Evolutionary conservation across 1,139 yeast species (phyloP), one percentile per base, ranked within the genome.

Genomic region (Hanseniaspora gamundiae): DNA sequence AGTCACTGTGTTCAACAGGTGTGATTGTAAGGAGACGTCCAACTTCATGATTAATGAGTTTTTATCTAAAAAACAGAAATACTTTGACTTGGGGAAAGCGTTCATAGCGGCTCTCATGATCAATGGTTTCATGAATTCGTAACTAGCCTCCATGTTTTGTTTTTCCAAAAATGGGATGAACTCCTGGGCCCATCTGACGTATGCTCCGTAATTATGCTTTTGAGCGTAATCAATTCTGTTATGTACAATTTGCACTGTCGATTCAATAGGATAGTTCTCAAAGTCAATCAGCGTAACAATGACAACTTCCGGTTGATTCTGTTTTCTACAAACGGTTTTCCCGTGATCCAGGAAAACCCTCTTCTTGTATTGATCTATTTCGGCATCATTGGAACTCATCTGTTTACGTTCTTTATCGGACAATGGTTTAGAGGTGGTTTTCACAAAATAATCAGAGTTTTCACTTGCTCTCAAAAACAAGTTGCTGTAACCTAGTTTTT

Each of bases 11-110:
- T 70, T 67, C 46, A 85, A 63, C 42, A 86, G 58, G 50, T 78
- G 74, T 30, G 76, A 68, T 33, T 72, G 65, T 38, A 86, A 55
- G 48, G 80, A 74, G 35, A 77, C 67, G 42, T 73, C 71, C 47
- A 74, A 65, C 47, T 83, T 73, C 83, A 80, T 78, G 46, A 87
- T 75, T 45, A 83, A 60, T 0, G 85, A 74, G 53, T 79, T 79
- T 56, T 85, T 80, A 58, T 83, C 94, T 41, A 87, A 58, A 56
- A 78, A 87, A 87, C 95, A 82, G 54, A 85, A 80, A 71, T 85
- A 81, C 56, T 82, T 76, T 7, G 94, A 80, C 38, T 78, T 66
- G 1, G 95, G 95, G 65, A 85, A 84, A 0, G 94, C 88, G 60
- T 76, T 76, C 79, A 85, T 76, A 8, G 95, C 95, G 13, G 88